These are phyloP conservation scores for Clarireedia monteithiana DNA, from an alignment of 2,329 filamentous ascomycete genomes.

Conservation along the genomic window DNA sequence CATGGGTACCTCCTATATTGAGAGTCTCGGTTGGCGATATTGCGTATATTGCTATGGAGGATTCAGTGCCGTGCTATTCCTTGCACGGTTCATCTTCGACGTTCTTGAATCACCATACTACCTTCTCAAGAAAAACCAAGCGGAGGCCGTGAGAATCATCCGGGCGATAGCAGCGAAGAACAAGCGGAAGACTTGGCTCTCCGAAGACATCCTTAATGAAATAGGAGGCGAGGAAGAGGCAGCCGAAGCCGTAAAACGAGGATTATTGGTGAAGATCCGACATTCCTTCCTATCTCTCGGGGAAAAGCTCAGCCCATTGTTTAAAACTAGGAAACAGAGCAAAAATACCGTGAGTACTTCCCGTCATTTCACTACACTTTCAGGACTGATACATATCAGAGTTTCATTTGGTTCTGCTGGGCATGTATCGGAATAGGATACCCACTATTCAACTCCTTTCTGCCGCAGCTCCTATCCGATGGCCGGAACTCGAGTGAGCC, in stretches of 20 bases:
- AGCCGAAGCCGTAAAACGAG: conserved; percentile 8
- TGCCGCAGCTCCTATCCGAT: conserved; percentile 75
- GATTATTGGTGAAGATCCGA: conserved; percentile 16
- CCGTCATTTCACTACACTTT: no score
- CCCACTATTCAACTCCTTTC: conserved; percentile 81
- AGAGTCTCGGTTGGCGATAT: conserved; percentile 68
- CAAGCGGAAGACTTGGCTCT: conserved; percentile 64
- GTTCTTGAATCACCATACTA: conserved; percentile 84
- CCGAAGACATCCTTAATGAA: conserved; percentile 56
- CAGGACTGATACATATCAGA: neutral
- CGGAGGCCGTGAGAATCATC: conserved; percentile 72
- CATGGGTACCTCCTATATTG: conserved; percentile 45
- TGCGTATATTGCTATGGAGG: conserved; percentile 65
- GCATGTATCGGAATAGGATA: conserved; percentile 78
- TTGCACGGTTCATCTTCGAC: conserved; percentile 69
- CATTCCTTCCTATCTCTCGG: conserved; percentile 52
- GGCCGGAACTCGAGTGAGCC: conserved; percentile 33
- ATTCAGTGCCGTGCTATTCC: conserved; percentile 69
- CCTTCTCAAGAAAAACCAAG: conserved; percentile 68
- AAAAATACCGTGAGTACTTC: conserved; percentile 35
- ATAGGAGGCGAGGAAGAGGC: conserved; percentile 37
- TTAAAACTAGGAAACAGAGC: conserved; percentile 45
- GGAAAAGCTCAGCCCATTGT: conserved; percentile 59
- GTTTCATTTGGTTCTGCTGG: conserved; percentile 71
- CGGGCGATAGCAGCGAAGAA: conserved; percentile 72